phyloP scores from a whole-genome alignment of 805 yeast genomes.

The Blastobotrys robertii region DNA sequence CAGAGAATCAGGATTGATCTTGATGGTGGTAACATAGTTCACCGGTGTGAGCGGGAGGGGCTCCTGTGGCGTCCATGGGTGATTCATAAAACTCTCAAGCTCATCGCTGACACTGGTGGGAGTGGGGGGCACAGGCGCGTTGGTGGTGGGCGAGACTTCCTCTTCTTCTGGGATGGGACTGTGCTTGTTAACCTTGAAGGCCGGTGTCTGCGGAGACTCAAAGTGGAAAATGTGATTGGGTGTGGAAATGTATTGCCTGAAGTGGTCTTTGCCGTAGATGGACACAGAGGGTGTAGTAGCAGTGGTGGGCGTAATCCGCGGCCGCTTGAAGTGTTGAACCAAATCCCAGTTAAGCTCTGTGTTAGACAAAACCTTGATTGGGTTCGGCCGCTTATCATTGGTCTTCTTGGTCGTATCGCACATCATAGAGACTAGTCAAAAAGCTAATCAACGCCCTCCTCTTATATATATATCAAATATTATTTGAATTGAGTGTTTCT shows the following conservation, averaged over 20 bases:
- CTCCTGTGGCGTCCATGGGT: no score
- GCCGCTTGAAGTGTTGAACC: background rate
- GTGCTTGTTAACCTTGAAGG: conserved; percentile 1
- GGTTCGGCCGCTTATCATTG: background rate
- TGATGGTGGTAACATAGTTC: no score
- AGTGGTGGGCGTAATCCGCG: conserved; percentile 11
- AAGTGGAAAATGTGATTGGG: conserved; percentile 2
- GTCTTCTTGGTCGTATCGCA: no score
- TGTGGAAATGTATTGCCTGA: conserved; percentile 2
- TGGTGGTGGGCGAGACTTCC: background rate
- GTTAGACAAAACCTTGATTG: background rate
- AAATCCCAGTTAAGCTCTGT: background rate
- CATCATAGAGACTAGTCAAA: no score
- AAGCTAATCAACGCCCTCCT: no score
- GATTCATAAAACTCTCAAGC: background rate
- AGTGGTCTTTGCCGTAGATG: conserved; percentile 8
- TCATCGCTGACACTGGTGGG: background rate
- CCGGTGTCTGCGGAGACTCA: conserved; percentile 1
- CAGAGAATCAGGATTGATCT: no score
- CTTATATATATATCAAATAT: no score
- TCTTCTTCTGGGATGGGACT: background rate
- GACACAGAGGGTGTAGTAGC: conserved; percentile 16
- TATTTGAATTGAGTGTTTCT: no score
- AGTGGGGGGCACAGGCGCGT: background rate
- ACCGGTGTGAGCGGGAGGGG: no score